Evolutionary conservation across 2,329 filamentous ascomycete species (phyloP).

Genomic region (Hymenoscyphus repandus): DNA sequence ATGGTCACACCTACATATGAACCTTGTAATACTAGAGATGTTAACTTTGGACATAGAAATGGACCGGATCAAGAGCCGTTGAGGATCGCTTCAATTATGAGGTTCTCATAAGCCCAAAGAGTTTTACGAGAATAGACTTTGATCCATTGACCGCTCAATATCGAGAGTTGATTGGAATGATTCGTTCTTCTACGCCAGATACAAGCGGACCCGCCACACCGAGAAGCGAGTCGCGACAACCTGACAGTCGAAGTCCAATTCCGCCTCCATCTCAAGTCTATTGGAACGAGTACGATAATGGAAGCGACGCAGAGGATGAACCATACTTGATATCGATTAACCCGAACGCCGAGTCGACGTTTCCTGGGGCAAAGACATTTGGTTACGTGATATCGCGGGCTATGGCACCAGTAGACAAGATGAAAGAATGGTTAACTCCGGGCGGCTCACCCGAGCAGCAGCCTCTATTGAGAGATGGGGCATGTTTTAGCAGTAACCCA

Average conservation of each 20-base stretch:
- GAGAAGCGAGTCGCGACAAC: constrained; percentile 15
- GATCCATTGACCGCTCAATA: constrained; percentile 45
- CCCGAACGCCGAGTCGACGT: constrained; percentile 53
- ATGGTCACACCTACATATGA: not conserved
- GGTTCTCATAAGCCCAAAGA: constrained; percentile 60
- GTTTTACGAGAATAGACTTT: constrained; percentile 66
- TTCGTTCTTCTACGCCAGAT: constrained; percentile 38
- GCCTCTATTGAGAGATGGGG: constrained; percentile 24
- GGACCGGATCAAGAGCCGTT: constrained; percentile 68
- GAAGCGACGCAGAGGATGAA: constrained; percentile 60
- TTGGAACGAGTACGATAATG: constrained; percentile 86
- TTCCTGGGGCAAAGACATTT: constrained; percentile 50
- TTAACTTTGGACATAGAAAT: constrained; percentile 51
- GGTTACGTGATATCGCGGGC: constrained; percentile 46
- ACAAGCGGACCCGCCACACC: constrained; percentile 22
- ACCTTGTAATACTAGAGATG: constrained; percentile 3
- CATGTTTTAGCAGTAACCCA: constrained; percentile 17
- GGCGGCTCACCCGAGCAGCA: constrained; percentile 25
- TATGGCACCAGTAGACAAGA: constrained; percentile 43
- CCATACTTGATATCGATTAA: constrained; percentile 72
- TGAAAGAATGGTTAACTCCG: constrained; percentile 45
- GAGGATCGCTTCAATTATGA: constrained; percentile 61
- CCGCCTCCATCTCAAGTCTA: constrained; percentile 40
- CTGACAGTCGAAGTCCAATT: constrained; percentile 12
- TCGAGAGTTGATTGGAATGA: constrained; percentile 42